Evolutionary conservation across 2,329 filamentous ascomycete genomes (phyloP).

Genomic region (Neofusicoccum umdonicola): DNA sequence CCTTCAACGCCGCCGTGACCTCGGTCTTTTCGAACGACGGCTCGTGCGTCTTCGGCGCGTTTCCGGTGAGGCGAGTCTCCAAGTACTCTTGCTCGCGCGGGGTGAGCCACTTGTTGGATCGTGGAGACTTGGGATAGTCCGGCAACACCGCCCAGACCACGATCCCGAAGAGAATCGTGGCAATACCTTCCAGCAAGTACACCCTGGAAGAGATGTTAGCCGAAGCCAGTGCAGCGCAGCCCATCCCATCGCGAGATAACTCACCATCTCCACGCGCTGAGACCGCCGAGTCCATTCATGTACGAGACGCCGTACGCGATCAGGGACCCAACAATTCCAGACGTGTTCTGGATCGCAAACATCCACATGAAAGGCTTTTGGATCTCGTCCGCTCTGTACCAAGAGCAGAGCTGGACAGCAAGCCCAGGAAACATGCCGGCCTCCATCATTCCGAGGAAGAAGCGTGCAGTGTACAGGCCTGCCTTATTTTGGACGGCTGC

Average conservation of each 20-base stretch:
- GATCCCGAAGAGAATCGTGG: slow-evolving; percentile 42
- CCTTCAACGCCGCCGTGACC: too few relatives aligned
- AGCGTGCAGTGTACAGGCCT: slow-evolving; percentile 27
- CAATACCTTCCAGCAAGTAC: slow-evolving; percentile 46
- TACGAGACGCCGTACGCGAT: slow-evolving; percentile 25
- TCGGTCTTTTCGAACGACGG: slow-evolving; percentile 34
- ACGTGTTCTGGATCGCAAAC: slow-evolving; percentile 34
- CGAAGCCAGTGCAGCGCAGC: background rate
- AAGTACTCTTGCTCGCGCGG: slow-evolving; percentile 42
- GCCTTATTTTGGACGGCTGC: slow-evolving; percentile 28
- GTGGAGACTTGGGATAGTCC: slow-evolving; percentile 45
- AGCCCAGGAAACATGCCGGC: slow-evolving; percentile 29
- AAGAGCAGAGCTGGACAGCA: slow-evolving; percentile 36
- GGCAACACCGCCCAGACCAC: slow-evolving; percentile 42
- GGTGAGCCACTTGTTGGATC: slow-evolving; percentile 39
- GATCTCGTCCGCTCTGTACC: slow-evolving; percentile 39
- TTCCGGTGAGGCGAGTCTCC: slow-evolving; percentile 39
- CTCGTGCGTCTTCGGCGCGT: slow-evolving; percentile 41
- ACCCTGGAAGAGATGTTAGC: slow-evolving; percentile 28
- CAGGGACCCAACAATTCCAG: slow-evolving; percentile 34
- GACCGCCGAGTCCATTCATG: slow-evolving; percentile 23
- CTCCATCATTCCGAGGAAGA: slow-evolving; percentile 28
- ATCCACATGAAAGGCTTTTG: slow-evolving; percentile 35
- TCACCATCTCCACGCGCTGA: slow-evolving; percentile 26
- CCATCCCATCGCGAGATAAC: background rate